Conservation (phyloP, 805 yeast species). For the Spathaspora boniae region DNA sequence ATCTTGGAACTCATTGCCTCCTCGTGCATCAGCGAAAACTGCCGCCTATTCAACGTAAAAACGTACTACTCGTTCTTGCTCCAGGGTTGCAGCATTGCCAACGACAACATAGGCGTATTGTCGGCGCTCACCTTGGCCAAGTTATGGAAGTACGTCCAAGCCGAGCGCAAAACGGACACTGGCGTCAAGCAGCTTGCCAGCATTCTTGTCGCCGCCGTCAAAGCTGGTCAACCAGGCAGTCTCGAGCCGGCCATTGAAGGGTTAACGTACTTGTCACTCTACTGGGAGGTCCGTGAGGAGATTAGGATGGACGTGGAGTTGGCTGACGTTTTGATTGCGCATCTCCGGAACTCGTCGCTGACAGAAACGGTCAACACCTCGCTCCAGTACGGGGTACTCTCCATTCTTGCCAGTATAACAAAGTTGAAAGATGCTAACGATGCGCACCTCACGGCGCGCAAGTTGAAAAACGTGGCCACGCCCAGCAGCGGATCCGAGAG, state of each 20-base stretch:
- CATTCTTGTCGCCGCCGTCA: constrained; percentile 9
- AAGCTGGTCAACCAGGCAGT: no score
- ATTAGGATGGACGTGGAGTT: constrained; percentile 34
- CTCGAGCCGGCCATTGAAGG: constrained; percentile 38
- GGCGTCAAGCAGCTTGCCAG: constrained; percentile 10
- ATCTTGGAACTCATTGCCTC: constrained; percentile 21
- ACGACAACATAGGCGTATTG: constrained; percentile 22
- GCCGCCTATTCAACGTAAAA: constrained; percentile 45
- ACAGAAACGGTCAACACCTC: neutral
- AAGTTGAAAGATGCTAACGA: constrained; percentile 22
- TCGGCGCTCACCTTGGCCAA: constrained; percentile 51
- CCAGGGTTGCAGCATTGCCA: constrained; percentile 23
- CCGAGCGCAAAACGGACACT: constrained; percentile 9
- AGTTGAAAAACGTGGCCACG: constrained; percentile 34
- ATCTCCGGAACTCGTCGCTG: constrained; percentile 5
- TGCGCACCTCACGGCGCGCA: constrained; percentile 28
- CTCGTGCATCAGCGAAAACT: constrained; percentile 49
- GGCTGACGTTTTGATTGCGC: constrained; percentile 18
- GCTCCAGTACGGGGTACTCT: constrained; percentile 38
- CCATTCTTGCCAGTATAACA: constrained; percentile 39
- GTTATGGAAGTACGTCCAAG: constrained; percentile 50
- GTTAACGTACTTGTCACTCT: constrained; percentile 46
- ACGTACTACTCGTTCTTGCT: constrained; percentile 42
- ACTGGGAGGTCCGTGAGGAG: constrained; percentile 24
- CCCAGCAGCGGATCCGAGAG: constrained; percentile 23